Conservation (phyloP, 306 rosid species). For the Lathyrus aphaca region DNA sequence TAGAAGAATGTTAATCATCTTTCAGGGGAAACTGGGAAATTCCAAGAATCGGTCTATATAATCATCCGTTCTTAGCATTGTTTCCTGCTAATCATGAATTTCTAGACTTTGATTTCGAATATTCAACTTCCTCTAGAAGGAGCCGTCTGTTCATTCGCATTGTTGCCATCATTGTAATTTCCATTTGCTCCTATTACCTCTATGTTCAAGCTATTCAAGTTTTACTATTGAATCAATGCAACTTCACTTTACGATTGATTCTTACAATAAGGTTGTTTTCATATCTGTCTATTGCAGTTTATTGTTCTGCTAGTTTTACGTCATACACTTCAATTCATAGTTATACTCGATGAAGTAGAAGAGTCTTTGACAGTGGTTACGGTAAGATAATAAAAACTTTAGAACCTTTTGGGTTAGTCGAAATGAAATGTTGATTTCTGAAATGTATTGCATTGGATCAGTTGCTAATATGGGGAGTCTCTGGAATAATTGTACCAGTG, state of each 20-base stretch:
- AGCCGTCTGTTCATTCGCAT: slow-evolving; percentile 63
- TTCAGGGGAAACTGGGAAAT: slow-evolving; percentile 73
- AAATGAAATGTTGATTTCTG: background rate
- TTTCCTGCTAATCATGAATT: slow-evolving; percentile 51
- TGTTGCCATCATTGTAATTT: slow-evolving; percentile 65
- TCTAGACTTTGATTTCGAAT: slow-evolving; percentile 53
- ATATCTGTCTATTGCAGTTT: slow-evolving; percentile 58
- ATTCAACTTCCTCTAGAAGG: slow-evolving; percentile 53
- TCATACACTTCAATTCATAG: slow-evolving; percentile 65
- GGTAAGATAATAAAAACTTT: slow-evolving; percentile 45
- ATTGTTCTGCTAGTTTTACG: slow-evolving; percentile 69
- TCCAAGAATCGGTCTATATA: slow-evolving; percentile 59
- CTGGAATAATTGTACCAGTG: slow-evolving; percentile 67
- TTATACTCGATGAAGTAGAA: slow-evolving; percentile 57
- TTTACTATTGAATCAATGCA: background rate
- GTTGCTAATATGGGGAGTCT: slow-evolving; percentile 60
- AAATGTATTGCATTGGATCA: slow-evolving; percentile 48
- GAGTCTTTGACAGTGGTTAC: slow-evolving; percentile 52
- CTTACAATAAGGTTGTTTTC: slow-evolving; percentile 20
- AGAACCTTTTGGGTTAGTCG: background rate
- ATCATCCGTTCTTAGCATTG: slow-evolving; percentile 53
- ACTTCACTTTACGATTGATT: slow-evolving; percentile 1
- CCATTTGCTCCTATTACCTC: slow-evolving; percentile 36
- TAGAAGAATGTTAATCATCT: slow-evolving; percentile 17
- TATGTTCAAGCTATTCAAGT: background rate